Percentiles rank a stretch among this genome's conserved stretches.
These are phyloP conservation scores for Solidago caesia DNA, from an alignment of 129 eudicot species.

Conservation along the genomic window DNA sequence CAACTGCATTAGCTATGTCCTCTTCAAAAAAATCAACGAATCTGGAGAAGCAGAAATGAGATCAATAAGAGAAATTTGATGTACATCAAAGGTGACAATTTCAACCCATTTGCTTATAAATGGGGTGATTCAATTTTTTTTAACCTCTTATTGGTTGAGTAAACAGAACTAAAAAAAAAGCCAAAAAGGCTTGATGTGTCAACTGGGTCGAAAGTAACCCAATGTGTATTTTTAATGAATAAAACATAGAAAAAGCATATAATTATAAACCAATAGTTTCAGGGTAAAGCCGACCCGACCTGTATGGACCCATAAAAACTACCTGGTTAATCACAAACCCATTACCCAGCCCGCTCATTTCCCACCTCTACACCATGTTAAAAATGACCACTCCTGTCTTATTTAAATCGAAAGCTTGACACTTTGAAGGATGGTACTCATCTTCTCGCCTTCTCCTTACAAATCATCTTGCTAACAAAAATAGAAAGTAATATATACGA, in stretches of 20 bases:
- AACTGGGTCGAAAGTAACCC: neutral
- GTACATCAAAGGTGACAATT: neutral
- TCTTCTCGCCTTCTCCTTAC: too few species aligned
- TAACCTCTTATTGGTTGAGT: neutral
- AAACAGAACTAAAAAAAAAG: neutral
- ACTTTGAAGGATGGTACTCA: too few species aligned
- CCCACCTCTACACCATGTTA: too few species aligned
- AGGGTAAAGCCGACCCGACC: too few species aligned
- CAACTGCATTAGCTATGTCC: slow-evolving; percentile 64
- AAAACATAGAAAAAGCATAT: neutral
- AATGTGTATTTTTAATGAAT: neutral
- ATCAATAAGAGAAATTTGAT: slow-evolving; percentile 26
- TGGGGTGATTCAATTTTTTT: neutral
- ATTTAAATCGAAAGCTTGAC: too few species aligned
- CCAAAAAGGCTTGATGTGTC: neutral
- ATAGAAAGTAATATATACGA: too few species aligned
- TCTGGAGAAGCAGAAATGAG: slow-evolving; percentile 45
- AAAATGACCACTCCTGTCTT: too few species aligned
- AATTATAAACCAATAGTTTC: neutral
- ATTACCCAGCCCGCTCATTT: neutral
- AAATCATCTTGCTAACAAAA: too few species aligned
- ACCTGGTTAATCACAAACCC: neutral
- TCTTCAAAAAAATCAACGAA: slow-evolving; percentile 68
- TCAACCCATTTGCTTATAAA: neutral
- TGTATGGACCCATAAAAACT: neutral